phyloP scores from a whole-genome alignment of 257 asterid species.

The Plantago ovata region DNA sequence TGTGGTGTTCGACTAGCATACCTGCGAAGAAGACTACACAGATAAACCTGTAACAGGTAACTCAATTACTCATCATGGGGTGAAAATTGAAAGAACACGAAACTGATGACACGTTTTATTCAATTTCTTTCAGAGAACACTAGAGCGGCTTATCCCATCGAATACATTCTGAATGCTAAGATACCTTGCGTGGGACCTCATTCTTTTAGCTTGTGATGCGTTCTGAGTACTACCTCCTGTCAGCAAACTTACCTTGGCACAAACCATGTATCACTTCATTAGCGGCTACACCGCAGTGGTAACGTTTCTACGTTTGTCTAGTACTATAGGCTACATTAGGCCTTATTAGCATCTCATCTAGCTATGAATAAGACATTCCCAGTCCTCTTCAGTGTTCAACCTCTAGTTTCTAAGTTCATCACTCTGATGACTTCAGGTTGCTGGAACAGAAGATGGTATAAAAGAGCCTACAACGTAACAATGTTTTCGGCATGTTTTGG shows the following conservation, averaged over 20 bases:
- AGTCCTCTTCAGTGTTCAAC: neutral
- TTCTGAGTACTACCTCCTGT: constrained; percentile 96
- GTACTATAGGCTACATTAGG: neutral
- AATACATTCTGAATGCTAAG: constrained; percentile 85
- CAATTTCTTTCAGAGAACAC: constrained; percentile 61
- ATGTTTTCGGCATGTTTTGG: constrained; percentile 96
- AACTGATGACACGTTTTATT: neutral
- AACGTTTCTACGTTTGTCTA: neutral
- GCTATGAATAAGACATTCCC: no score
- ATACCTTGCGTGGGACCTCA: constrained; percentile 96
- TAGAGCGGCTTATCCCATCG: constrained; percentile 90
- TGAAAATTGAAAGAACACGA: neutral
- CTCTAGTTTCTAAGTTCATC: no score
- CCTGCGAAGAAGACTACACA: constrained; percentile 77
- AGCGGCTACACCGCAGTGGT: constrained; percentile 97
- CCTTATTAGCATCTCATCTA: neutral
- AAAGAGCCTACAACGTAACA: constrained; percentile 93
- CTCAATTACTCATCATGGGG: neutral
- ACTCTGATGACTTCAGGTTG: constrained; percentile 49
- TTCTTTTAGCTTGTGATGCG: constrained; percentile 90
- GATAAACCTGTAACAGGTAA: constrained; percentile 93
- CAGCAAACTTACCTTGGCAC: constrained; percentile 82
- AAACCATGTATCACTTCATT: constrained; percentile 93
- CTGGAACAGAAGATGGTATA: constrained; percentile 96
- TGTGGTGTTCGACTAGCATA: constrained; percentile 87